Conservation (phyloP, 2,329 filamentous ascomycete genomes). For the Parasarocladium wereldwijsianum region DNA sequence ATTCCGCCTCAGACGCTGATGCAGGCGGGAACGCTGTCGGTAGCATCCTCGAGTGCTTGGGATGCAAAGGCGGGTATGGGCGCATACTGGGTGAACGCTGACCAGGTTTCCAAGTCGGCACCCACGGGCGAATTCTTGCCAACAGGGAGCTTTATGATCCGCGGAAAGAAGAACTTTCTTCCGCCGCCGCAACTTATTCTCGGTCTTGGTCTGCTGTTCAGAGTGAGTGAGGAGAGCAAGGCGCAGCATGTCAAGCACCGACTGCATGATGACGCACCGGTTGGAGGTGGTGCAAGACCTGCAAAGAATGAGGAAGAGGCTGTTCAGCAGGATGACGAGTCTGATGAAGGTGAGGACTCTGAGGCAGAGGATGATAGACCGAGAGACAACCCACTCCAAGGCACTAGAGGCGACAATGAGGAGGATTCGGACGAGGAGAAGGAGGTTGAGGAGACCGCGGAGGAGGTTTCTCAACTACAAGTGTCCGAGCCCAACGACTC, state of each 20-base stretch:
- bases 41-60: conserved; percentile 83
- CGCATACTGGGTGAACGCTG: conserved; percentile 86
- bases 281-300: conserved; percentile 5
- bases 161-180: conserved; percentile 80
- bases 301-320: conserved; percentile 11
- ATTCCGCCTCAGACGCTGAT: conserved; percentile 84
- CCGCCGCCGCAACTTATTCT: conserved; percentile 77
- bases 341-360: no score
- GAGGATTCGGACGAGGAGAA: conserved; percentile 10
- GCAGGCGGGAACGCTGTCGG: conserved; percentile 73
- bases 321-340: conserved; percentile 12
- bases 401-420: conserved; percentile 9
- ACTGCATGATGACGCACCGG: conserved; percentile 12
- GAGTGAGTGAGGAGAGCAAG: conserved; percentile 78
- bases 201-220: conserved; percentile 78
- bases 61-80: conserved; percentile 93
- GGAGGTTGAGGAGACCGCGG: conserved; percentile 12
- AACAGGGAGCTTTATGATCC: conserved; percentile 64
- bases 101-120: conserved; percentile 80
- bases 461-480: conserved; percentile 12
- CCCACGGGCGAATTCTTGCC: conserved; percentile 67
- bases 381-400: conserved; percentile 24
- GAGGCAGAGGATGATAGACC: conserved; percentile 13
- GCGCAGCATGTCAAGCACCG: conserved; percentile 61
- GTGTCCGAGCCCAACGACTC: conserved; percentile 3